Conservation (phyloP, 2,329 filamentous ascomycete genomes). For the Basipetospora chlamydospora region DNA sequence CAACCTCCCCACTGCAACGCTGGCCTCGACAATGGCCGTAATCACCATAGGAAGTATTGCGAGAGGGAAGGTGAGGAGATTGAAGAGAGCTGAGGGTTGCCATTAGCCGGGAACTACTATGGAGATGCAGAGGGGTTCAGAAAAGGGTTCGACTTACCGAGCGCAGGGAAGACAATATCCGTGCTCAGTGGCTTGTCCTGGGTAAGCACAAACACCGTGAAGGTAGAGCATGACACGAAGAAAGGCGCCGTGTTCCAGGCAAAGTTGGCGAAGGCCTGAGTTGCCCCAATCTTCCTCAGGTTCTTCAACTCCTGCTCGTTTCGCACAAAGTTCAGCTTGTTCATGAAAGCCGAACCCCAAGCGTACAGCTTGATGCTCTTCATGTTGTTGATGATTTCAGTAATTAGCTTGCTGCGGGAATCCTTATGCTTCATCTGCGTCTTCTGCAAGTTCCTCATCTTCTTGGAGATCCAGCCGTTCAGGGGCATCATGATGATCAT, state of each 20-base stretch:
- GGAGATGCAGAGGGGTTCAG: not conserved
- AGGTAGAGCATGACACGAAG: conserved; percentile 92
- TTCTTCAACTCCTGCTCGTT: conserved; percentile 95
- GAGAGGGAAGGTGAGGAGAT: conserved; percentile 86
- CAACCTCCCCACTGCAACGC: conserved; percentile 77
- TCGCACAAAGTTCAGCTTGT: conserved; percentile 86
- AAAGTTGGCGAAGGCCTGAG: conserved; percentile 89
- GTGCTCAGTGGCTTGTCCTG: conserved; percentile 70
- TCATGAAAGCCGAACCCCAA: conserved; percentile 95
- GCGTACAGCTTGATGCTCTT: conserved; percentile 99
- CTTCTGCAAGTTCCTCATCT: conserved; percentile 93
- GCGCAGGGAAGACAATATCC: conserved; percentile 87
- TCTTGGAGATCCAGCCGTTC: conserved; percentile 77
- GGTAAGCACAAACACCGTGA: conserved; percentile 83
- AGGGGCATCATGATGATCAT: conserved; percentile 98
- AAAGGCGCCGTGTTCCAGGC: conserved; percentile 98
- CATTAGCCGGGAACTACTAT: not conserved
- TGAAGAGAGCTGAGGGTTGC: conserved; percentile 93
- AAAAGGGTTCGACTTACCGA: conserved; percentile 17
- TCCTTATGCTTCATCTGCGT: conserved; percentile 99
- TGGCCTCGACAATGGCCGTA: conserved; percentile 86
- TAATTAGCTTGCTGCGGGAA: conserved; percentile 79
- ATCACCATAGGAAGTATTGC: conserved; percentile 96
- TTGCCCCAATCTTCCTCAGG: conserved; percentile 85
- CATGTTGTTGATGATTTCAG: conserved; percentile 98